Percentiles rank a stretch among this genome's conserved stretches.
phyloP scores from a whole-genome alignment of 2,329 filamentous ascomycete species.

The Fonsecaea monophora region DNA sequence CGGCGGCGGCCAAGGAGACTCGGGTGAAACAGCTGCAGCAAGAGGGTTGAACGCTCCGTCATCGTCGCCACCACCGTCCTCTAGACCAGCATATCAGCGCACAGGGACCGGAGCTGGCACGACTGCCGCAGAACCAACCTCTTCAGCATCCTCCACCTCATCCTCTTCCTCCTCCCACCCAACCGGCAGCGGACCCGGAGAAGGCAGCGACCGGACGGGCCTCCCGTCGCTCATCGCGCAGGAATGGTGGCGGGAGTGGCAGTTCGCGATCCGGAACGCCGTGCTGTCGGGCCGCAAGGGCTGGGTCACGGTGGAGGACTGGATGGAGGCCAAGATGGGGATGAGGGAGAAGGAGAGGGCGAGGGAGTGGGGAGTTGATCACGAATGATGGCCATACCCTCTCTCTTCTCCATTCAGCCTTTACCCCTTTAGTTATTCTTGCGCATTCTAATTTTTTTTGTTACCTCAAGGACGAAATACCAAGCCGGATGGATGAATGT shows the following conservation, averaged over 20 bases:
- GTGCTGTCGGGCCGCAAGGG: slow-evolving; percentile 26
- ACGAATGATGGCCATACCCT: slow-evolving; percentile 4
- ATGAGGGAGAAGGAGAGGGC: slow-evolving; percentile 25
- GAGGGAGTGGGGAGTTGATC: slow-evolving; percentile 34
- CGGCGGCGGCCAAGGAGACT: slow-evolving; percentile 14
- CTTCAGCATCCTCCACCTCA: slow-evolving; percentile 4
- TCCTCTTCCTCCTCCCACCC: background rate
- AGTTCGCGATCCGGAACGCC: slow-evolving; percentile 36
- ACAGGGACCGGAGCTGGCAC: background rate
- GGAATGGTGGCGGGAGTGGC: slow-evolving; percentile 43
- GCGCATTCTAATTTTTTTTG: too few species aligned
- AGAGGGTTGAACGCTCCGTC: background rate
- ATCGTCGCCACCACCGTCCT: slow-evolving; percentile 6
- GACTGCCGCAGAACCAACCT: background rate
- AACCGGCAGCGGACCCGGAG: background rate
- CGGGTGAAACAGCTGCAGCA: background rate
- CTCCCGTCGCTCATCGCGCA: slow-evolving; percentile 32
- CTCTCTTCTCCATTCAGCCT: background rate
- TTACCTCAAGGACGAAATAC: too few species aligned
- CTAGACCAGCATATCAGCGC: background rate
- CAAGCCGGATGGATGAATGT: too few species aligned
- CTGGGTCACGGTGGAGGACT: slow-evolving; percentile 36
- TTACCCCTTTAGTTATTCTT: background rate
- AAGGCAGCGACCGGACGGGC: background rate
- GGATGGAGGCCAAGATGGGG: slow-evolving; percentile 35